Base-by-base conservation (phyloP, 1,139 yeast species). In the Saccharomyces hybrid region DNA sequence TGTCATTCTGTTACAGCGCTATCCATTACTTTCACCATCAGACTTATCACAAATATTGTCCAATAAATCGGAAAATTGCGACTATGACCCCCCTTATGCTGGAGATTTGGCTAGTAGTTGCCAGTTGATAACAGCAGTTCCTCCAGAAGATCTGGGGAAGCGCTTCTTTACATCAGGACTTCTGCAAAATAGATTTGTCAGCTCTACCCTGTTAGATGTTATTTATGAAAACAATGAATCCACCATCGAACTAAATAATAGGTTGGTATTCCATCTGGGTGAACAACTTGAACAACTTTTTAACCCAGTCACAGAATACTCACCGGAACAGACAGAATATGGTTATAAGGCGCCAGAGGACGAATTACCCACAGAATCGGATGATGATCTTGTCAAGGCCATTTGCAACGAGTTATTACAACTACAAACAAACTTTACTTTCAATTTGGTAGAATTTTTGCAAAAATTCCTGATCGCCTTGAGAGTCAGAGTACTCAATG, bases 71-170 rank as follows among this genome's bases (percentile, higher is more conserved):
- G 25, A 5, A 47, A 62, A 38, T 46, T 71, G 51, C 53, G 62
- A 57, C 26, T 67, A 68, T 48, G 71, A 70, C 54, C 70, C 71
- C 27, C 60, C 70, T 6, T 70, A 72, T 56, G 78, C 76, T 14
- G 78, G 82, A 73, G 97, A 90, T 67, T 95, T 90, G 63, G 87
- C 96, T 0, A 79, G 80, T 53, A 95, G 95, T 1, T 97, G 97
- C 1, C 73, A 76, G 13, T 72, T 88, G 13, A 67, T 74, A 2
- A 55, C 58, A 3, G 31, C 51, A 28, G 52, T 57, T 6, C 46
- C 55, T 16, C 53, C 59, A 1, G 48, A 52, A n/a, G 74, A 75
- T 95, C 0, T 62, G 68, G 1, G 80, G 80, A 13, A 72, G 86
- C 41, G 95, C 96, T 3, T 64, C 69, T 42, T 75, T 5, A 69